A percentile compares a stretch with the other conserved stretches of the same genome.
phyloP scores from a whole-genome alignment of 352 stramenopile genomes.

The Peronospora farinosa region DNA sequence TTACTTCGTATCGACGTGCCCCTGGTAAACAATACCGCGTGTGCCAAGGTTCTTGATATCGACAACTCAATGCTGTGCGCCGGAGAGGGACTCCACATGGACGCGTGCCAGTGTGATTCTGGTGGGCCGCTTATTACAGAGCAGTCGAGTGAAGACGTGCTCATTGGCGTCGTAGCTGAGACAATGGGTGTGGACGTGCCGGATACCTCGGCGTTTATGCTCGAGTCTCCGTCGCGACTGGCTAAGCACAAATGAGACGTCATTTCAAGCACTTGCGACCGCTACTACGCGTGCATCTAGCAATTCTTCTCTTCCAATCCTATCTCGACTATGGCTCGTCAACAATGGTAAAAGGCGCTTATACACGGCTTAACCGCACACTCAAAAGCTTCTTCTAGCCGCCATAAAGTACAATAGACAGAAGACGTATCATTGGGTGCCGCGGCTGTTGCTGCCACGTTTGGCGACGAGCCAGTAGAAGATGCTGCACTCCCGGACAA shows the following conservation, averaged over 20 bases:
- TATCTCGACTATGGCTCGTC: conserved; percentile 35
- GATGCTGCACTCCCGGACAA: conserved; percentile 31
- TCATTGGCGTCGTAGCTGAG: conserved; percentile 61
- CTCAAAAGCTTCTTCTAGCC: conserved; percentile 30
- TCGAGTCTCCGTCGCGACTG: conserved; percentile 31
- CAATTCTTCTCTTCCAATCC: neutral
- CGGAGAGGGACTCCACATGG: conserved; percentile 31
- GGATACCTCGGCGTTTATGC: conserved; percentile 49
- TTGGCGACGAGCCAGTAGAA: conserved; percentile 29
- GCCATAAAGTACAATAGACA: conserved; percentile 15
- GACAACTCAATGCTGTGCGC: conserved; percentile 55
- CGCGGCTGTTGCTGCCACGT: conserved; percentile 58
- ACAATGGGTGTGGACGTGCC: conserved; percentile 37
- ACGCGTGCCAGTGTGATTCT: conserved; percentile 64
- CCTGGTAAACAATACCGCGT: conserved; percentile 41
- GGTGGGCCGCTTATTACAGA: conserved; percentile 27
- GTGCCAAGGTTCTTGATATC: conserved; percentile 29
- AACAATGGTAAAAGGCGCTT: conserved; percentile 53
- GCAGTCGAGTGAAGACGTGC: conserved; percentile 23
- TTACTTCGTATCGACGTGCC: conserved; percentile 39
- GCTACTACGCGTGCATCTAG: neutral
- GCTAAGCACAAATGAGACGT: conserved; percentile 1
- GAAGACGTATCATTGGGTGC: conserved; percentile 32
- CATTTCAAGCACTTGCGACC: neutral
- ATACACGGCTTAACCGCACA: conserved; percentile 44